Evolutionary conservation across 1,284 basidiomycete genomes (phyloP).

Genomic region (Lentinula novae-zelandiae): DNA sequence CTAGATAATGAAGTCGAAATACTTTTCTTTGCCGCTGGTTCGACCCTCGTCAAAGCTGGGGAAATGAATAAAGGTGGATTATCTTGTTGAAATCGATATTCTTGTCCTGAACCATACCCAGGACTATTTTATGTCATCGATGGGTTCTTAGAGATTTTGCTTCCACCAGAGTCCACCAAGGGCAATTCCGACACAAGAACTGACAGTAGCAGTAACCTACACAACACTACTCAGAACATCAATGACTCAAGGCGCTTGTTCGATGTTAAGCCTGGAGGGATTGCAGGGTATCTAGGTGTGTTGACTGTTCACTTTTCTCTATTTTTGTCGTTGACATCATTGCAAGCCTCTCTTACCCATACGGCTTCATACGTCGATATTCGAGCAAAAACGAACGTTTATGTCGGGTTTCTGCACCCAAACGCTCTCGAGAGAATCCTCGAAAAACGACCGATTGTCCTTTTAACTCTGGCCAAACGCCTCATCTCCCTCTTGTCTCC

Average conservation of each 20-base stretch:
- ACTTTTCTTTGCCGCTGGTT: slow-evolving; percentile 87
- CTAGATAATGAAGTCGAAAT: slow-evolving; percentile 97
- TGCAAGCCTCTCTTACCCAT: slow-evolving; percentile 80
- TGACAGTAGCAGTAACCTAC: slow-evolving; percentile 15
- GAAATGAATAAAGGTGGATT: slow-evolving; percentile 78
- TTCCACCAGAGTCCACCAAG: slow-evolving; percentile 42
- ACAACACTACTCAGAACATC: slow-evolving; percentile 20
- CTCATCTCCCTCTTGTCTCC: slow-evolving; percentile 93
- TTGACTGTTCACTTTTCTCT: background rate
- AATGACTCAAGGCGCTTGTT: slow-evolving; percentile 70
- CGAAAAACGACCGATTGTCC: slow-evolving; percentile 92
- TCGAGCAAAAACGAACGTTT: slow-evolving; percentile 94
- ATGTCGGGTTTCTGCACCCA: slow-evolving; percentile 92
- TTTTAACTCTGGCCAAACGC: slow-evolving; percentile 95
- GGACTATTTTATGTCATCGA: slow-evolving; percentile 99
- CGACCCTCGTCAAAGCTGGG: slow-evolving; percentile 84
- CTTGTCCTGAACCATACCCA: slow-evolving; percentile 21
- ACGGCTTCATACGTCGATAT: slow-evolving; percentile 97
- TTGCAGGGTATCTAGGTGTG: slow-evolving; percentile 92
- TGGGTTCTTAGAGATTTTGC: slow-evolving; percentile 89
- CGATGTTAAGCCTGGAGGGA: slow-evolving; percentile 95
- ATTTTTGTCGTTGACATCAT: slow-evolving; percentile 4
- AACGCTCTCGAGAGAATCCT: slow-evolving; percentile 86
- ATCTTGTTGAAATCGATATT: background rate
- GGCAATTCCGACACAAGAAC: background rate